Evolutionary conservation across 768 basidiomycete species (phyloP), one percentile per base, ranked within the genome.

Genomic region (Hypholoma sublateritium): DNA sequence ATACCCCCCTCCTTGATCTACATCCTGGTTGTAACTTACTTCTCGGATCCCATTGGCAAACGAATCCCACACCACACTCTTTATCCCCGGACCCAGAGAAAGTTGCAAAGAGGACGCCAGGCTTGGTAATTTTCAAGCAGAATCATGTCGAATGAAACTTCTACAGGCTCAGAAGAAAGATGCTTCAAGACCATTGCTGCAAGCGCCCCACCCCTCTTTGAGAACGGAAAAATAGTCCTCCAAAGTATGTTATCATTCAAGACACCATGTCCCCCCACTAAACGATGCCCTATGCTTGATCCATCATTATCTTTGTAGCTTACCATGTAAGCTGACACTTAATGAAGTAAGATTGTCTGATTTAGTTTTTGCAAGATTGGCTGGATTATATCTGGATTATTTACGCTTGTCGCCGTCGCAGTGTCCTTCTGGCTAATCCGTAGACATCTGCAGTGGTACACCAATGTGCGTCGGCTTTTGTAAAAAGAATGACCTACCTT

Each of bases 361-460:
- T 21, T 46, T 14, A 57, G 11, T 54, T n/a, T 53, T 42, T 45
- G 17, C 34, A 49, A 87, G 85, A 76, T 87, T 57, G 89, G 89
- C 0, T 90, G 88, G 88, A 79, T 89, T 41, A 67, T 88, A 28
- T 75, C 81, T 39, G 84, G 84, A 3, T 73, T 78, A 57, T 85
- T 89, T 67, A 79, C 86, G 1, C 37, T 84, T 9, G 61, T 86
- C 28, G 80, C 88, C 3, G 78, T 78, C 4, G 67, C 75, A 17
- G 73, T 76, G n/a, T 89, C 88, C 0, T 77, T 82, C 58, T 91
- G 89, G 89, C 77, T 91, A n/a, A 83, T 92, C 46, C 73, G 75
- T 68, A 86, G 86, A 67, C 89, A 92, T 68, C 72, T 91, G 12
- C 74, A 75, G 47, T 88, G 84, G 82, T 91, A 89, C 64, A 87